phyloP scores from a whole-genome alignment of 2,329 filamentous ascomycete species.

The Aspergillus jensenii region DNA sequence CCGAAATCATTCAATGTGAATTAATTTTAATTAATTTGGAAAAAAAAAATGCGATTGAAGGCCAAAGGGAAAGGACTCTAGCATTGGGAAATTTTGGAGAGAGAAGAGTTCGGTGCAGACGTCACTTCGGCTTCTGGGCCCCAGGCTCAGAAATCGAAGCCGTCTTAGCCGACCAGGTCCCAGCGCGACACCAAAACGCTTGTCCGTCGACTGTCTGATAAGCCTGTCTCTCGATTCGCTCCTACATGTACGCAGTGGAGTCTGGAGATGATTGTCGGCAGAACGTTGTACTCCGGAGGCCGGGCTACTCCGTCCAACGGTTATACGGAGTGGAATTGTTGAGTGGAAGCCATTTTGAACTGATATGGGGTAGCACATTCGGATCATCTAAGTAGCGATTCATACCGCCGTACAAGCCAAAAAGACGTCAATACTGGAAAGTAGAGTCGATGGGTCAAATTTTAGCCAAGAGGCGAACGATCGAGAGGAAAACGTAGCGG shows the following conservation, averaged over 20 bases:
- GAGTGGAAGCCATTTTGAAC: background rate
- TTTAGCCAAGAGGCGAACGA: conserved; percentile 1
- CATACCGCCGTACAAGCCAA: too few relatives aligned
- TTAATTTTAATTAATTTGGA: background rate
- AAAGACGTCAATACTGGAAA: background rate
- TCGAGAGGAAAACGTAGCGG: background rate
- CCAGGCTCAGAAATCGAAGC: conserved; percentile 15
- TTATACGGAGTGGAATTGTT: background rate
- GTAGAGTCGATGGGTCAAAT: background rate
- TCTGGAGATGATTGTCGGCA: background rate
- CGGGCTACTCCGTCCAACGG: too few relatives aligned
- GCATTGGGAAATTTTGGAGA: background rate
- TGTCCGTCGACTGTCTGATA: conserved; percentile 10
- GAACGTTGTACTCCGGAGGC: background rate
- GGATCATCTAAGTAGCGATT: too few relatives aligned
- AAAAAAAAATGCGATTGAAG: background rate
- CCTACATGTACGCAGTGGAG: background rate
- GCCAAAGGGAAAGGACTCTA: background rate
- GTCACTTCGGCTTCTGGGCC: background rate
- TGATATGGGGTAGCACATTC: background rate
- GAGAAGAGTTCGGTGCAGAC: background rate
- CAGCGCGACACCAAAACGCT: background rate
- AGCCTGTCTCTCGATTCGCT: background rate
- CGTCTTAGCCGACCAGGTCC: conserved; percentile 27
- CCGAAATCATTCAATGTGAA: background rate